Base-by-base conservation (phyloP, 345 rosid genomes). In the Ceriops tagal region DNA sequence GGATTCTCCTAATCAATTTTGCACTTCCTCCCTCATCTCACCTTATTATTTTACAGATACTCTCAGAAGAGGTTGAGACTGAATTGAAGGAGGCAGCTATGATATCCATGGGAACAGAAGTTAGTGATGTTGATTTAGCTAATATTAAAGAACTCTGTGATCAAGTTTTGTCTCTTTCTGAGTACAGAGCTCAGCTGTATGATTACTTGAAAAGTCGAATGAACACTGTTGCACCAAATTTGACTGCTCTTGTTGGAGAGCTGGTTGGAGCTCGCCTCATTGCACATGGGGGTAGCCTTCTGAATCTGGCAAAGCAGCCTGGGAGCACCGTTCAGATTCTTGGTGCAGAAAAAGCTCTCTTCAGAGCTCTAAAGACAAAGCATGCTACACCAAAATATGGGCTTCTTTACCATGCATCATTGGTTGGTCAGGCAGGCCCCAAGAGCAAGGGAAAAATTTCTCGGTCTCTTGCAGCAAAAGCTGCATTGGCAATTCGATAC, bases 331-430 rank as follows among this genome's bases (percentile, higher is more conserved):
- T 53, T 53, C 58, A 53, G 27, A 53, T 53, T 53, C 58, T 53
- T 4, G 58, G 58, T 21, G 58, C 58, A n/a, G 58, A 53, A 24
- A 53, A 53, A 53, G 58, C 58, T n/a, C 58, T 53, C 58, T 53
- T 53, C 58, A 53, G 58, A 8, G 58, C 58, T 8, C 27, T 53
- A 24, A 53, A 53, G 27, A 53, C 58, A 53, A 53, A 53, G 27
- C 58, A 53, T 53, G 58, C 58, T 8, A 53, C 58, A 53, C 58
- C 58, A 7, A 53, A 53, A 21, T 53, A 53, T 53, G 58, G 58
- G 58, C 58, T 53, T n/a, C 58, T 53, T 53, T 53, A 53, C 58
- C 58, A 53, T 53, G 58, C 58, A 53, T 53, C 58, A 53, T 53
- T 53, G 24, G 58, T 53, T 53, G 58, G 58, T 6, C 58, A 53